A percentile compares a stretch with the other conserved stretches of the same genome.
Evolutionary conservation across 1,139 yeast genomes (phyloP).

Genomic region (Nadsonia starkeyi-henricii): DNA sequence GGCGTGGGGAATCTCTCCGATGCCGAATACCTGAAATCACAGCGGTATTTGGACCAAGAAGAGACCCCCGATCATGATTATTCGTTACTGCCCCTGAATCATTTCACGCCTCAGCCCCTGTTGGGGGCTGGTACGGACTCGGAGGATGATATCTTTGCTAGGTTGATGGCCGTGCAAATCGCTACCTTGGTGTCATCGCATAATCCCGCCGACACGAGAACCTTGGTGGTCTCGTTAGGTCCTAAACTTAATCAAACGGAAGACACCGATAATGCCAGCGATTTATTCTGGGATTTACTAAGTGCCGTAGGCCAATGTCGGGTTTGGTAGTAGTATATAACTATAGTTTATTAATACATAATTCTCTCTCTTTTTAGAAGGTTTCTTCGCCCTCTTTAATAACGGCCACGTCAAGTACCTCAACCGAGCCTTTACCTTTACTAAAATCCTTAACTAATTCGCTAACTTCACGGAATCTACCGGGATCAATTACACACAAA

Average conservation of each 20-base stretch:
- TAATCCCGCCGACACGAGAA: not conserved
- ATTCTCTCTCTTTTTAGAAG: too few species aligned
- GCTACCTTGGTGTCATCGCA: not conserved
- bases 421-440: constrained; percentile 50
- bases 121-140: not conserved
- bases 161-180: not conserved
- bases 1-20: too few species aligned
- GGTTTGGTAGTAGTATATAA: not conserved
- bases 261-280: not conserved
- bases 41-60: not conserved
- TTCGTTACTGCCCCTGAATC: not conserved
- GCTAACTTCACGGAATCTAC: constrained; percentile 56
- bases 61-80: not conserved
- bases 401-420: constrained; percentile 85
- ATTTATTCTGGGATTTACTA: not conserved
- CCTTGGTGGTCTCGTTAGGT: not conserved
- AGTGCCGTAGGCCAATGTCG: not conserved
- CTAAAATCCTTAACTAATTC: constrained; percentile 44
- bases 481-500: constrained; percentile 76
- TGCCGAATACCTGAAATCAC: too few species aligned
- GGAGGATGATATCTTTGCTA: not conserved
- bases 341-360: not conserved
- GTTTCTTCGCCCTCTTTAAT: constrained; percentile 41
- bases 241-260: too few species aligned
- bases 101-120: not conserved